Evolutionary conservation across 1,284 basidiomycete genomes (phyloP).

Genomic region (Lentinus polychrous): DNA sequence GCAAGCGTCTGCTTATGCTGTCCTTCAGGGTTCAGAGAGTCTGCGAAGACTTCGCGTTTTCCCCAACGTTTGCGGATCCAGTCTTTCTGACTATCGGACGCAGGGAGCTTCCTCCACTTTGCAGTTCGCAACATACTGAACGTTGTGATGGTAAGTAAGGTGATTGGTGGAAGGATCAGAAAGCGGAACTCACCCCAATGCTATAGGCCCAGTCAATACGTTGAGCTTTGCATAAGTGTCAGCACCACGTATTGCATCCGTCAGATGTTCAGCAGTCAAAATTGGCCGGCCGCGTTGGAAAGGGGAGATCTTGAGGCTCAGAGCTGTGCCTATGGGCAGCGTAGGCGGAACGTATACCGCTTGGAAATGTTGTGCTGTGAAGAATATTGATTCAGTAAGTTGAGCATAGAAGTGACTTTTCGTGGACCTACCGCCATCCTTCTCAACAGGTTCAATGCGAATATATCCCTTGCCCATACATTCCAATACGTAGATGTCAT

Average conservation of each 20-base stretch:
- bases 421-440: constrained; percentile 31
- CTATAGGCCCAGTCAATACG: constrained; percentile 42
- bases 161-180: not conserved
- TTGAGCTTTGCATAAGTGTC: constrained; percentile 59
- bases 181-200: constrained; percentile 34
- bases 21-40: constrained; percentile 8
- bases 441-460: constrained; percentile 49
- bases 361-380: constrained; percentile 26
- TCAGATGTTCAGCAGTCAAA: constrained; percentile 43
- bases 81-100: constrained; percentile 58
- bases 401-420: not conserved
- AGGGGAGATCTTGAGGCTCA: constrained; percentile 42
- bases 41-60: constrained; percentile 20
- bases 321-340: constrained; percentile 39
- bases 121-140: constrained; percentile 60
- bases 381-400: not conserved
- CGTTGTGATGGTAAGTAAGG: not conserved
- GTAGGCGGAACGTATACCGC: constrained; percentile 52
- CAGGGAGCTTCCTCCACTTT: constrained; percentile 64
- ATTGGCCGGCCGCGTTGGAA: constrained; percentile 50
- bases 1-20: not conserved
- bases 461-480: constrained; percentile 72
- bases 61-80: constrained; percentile 57
- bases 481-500: constrained; percentile 71
- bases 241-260: constrained; percentile 56